These are phyloP conservation scores for Cryptosporidium bovis DNA, from an alignment of 169 alveolate species.

Conservation along the genomic window DNA sequence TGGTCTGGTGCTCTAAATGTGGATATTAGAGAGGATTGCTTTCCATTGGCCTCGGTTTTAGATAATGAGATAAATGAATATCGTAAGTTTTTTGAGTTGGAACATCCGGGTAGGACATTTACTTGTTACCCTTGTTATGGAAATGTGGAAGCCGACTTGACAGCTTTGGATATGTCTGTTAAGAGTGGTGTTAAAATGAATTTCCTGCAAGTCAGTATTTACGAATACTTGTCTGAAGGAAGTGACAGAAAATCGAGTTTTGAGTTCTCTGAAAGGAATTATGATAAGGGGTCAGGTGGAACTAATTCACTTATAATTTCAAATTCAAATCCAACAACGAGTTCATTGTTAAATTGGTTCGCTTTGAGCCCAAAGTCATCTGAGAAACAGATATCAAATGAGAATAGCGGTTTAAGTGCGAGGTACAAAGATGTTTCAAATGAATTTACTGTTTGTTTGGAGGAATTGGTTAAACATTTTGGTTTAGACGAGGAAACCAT, in stretches of 20 bases:
- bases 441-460: not conserved
- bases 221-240: constrained; percentile 28
- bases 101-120: constrained; percentile 71
- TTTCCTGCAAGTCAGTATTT: constrained; percentile 58
- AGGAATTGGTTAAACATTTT: constrained; percentile 34
- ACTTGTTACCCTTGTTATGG: constrained; percentile 57
- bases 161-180: constrained; percentile 45
- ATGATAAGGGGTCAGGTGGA: constrained; percentile 2
- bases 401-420: not conserved
- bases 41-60: constrained; percentile 63
- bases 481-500: constrained; percentile 18
- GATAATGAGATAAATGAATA: constrained; percentile 29
- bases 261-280: not conserved
- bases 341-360: constrained; percentile 56
- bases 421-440: not conserved
- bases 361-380: constrained; percentile 45
- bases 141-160: constrained; percentile 20
- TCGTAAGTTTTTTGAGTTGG: constrained; percentile 31
- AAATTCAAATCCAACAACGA: constrained; percentile 5
- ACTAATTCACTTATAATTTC: constrained; percentile 1
- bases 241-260: not conserved
- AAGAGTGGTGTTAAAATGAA: constrained; percentile 5
- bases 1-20: constrained; percentile 32
- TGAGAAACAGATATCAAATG: not conserved
- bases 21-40: constrained; percentile 32